Conservation (phyloP, 305 asterid genomes). For the Fraxinus angustifolia region DNA sequence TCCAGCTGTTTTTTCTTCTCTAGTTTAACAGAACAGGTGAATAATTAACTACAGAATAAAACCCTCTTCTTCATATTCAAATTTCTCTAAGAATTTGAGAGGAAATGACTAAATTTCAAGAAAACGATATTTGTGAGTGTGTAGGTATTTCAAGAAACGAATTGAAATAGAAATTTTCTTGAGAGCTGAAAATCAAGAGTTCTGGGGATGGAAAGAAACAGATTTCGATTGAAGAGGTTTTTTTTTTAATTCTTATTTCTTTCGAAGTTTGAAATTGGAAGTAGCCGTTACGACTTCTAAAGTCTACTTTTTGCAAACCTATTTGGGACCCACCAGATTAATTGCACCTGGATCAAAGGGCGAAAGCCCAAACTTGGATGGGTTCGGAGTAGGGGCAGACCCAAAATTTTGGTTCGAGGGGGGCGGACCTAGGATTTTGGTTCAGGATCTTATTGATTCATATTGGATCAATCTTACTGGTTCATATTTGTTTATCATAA, state of each 20-base stretch:
- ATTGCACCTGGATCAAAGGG: not conserved
- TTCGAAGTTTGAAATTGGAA: conserved; percentile 21
- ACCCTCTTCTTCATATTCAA: not conserved
- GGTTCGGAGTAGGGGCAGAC: too few species aligned
- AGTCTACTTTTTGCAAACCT: conserved; percentile 29
- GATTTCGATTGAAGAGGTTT: not conserved
- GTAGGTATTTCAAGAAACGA: not conserved
- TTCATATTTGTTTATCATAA: too few species aligned
- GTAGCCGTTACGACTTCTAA: conserved; percentile 52
- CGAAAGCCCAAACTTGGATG: too few species aligned
- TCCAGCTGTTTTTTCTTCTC: not conserved
- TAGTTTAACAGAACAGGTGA: not conserved
- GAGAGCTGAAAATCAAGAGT: conserved; percentile 3
- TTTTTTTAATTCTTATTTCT: not conserved
- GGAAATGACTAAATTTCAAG: not conserved
- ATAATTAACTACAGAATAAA: not conserved
- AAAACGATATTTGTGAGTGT: not conserved
- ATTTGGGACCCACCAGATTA: not conserved
- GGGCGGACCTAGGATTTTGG: too few species aligned
- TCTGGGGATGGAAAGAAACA: not conserved
- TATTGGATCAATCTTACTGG: too few species aligned
- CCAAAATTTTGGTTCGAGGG: too few species aligned
- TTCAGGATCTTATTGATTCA: too few species aligned
- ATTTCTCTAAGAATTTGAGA: not conserved
- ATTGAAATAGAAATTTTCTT: not conserved